Evolutionary conservation across 208 protist species (phyloP), one percentile per base, ranked within the genome.

Genomic region (Tritrichomonas foetus): DNA sequence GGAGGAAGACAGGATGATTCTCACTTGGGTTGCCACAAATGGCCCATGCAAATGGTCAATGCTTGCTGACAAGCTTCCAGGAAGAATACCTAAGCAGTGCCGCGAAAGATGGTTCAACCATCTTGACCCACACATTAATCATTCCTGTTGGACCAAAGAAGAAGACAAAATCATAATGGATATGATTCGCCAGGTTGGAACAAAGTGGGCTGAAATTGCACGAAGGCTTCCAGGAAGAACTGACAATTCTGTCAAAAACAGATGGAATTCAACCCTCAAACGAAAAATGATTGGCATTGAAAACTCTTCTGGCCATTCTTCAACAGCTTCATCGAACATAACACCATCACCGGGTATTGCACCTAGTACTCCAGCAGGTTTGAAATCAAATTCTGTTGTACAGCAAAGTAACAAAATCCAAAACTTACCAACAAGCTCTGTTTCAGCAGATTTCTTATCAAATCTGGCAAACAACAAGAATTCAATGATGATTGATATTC

Each of bases 191-290:
- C 25, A 93, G n/a, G 57, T 95, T 33, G 95, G 95, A 13, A 96
- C 94, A 64, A 78, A 94, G 25, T 95, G 94, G 94, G 72, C 94
- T 27, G 89, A 95, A 66, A 95, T 95, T 50, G 95, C 95, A 9
- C 95, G 95, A 75, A 64, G 22, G 22, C 93, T 96, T 27, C 95
- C 95, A 33, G 95, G 95, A n/a, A 95, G 94, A 55, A 96, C 95
- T 33, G 95, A 96, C 93, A 96, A 96, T 84, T 92, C 95, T 22
- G 94, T 96, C 0, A 96, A 96, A 92, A 96, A 96, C 72, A 92
- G 94, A n/a, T 96, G 95, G 95, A 96, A 96, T 64, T 96, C 95
- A 22, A 96, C 95, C 1, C 50, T 96, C 3, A 84, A 84, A 53
- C 49, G 74, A 53, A 84, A 47, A 49, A 72, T 72, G 66, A 61